phyloP scores from a whole-genome alignment of 228 moss, liverwort and hornwort species.

The Sphagnum magellanicum region DNA sequence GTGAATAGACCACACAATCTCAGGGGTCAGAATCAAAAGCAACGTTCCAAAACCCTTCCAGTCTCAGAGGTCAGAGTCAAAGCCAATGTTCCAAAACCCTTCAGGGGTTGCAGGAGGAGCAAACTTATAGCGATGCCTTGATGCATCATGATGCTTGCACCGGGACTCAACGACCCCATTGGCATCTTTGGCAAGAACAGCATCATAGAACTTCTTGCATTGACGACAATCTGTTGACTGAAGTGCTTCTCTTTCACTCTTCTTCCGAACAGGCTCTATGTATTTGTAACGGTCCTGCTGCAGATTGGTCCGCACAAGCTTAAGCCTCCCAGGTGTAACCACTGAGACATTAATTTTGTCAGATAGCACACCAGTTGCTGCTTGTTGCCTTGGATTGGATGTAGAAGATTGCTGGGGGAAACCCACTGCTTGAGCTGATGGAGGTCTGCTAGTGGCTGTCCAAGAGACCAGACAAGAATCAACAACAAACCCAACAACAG shows the following conservation, averaged over 20 bases:
- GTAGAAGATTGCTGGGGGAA: not conserved
- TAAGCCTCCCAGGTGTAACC: slow-evolving; percentile 9
- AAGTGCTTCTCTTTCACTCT: slow-evolving; percentile 68
- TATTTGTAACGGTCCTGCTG: slow-evolving; percentile 41
- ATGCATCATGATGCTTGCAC: slow-evolving; percentile 71
- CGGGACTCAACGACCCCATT: slow-evolving; percentile 33
- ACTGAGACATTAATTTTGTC: not conserved
- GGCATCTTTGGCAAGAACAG: slow-evolving; percentile 50
- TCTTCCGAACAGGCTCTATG: slow-evolving; percentile 72
- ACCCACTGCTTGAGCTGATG: not conserved
- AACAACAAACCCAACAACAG: too few species aligned
- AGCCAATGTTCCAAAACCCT: slow-evolving; percentile 95
- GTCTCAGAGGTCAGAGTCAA: slow-evolving; percentile 57
- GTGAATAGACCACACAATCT: too few species aligned
- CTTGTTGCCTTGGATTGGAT: not conserved
- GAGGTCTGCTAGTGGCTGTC: not conserved
- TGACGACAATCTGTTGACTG: slow-evolving; percentile 60
- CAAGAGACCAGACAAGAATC: not conserved
- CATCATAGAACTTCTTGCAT: slow-evolving; percentile 91
- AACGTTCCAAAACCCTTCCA: not conserved
- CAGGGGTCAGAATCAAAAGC: too few species aligned
- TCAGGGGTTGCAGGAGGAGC: slow-evolving; percentile 85
- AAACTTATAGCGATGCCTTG: slow-evolving; percentile 73
- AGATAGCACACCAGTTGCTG: not conserved
- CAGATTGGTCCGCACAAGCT: slow-evolving; percentile 2